phyloP scores from a whole-genome alignment of 2,329 filamentous ascomycete genomes.

The Phialocephala subalpina region DNA sequence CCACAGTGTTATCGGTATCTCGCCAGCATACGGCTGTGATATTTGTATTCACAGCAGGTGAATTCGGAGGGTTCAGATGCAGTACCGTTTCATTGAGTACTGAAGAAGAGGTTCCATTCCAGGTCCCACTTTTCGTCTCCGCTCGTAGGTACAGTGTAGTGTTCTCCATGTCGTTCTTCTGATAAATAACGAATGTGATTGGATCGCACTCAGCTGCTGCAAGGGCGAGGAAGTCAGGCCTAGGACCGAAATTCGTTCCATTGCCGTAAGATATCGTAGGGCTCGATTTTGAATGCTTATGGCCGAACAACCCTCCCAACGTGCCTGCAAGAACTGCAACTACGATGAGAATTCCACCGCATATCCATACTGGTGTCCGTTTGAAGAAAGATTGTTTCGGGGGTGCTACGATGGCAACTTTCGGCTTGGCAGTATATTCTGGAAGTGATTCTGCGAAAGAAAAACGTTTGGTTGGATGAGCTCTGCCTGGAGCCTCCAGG shows the following conservation, averaged over 20 bases:
- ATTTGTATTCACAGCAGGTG: neutral
- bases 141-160: neutral
- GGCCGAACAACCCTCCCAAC: neutral
- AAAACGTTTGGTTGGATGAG: neutral
- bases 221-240: neutral
- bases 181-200: neutral
- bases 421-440: neutral
- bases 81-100: neutral
- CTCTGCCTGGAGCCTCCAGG: neutral
- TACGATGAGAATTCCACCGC: neutral
- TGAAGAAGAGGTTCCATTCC: neutral
- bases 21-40: neutral
- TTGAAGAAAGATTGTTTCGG: neutral
- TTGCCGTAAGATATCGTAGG: neutral
- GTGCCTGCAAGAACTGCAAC: neutral
- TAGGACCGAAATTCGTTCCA: neutral
- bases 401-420: neutral
- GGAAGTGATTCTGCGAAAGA: neutral
- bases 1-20: neutral
- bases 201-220: neutral
- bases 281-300: neutral
- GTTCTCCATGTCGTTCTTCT: neutral
- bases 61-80: neutral
- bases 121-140: neutral
- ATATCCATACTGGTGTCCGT: neutral